phyloP scores from a whole-genome alignment of 2,329 filamentous ascomycete genomes.

The Calonectria ilicicola region DNA sequence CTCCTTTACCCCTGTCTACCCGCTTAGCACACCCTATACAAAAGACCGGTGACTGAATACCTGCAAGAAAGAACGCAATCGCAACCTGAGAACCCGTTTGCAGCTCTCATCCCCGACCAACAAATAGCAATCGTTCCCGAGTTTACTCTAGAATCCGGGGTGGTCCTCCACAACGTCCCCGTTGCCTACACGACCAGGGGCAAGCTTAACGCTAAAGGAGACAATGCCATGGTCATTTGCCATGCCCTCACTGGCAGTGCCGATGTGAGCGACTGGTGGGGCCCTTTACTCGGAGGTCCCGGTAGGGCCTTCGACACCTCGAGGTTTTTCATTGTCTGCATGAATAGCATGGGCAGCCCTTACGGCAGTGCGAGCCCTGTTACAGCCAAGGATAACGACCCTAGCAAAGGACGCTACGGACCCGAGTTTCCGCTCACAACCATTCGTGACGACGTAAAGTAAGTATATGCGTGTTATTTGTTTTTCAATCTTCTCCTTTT shows the following conservation, averaged over 20 bases:
- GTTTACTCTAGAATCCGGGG: constrained; percentile 94
- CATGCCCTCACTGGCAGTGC: constrained; percentile 88
- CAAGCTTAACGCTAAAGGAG: constrained; percentile 66
- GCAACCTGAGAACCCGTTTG: constrained; percentile 94
- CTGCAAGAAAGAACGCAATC: constrained; percentile 72
- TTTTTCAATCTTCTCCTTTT: not conserved
- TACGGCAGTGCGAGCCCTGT: constrained; percentile 91
- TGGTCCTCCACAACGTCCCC: constrained; percentile 80
- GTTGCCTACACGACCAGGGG: constrained; percentile 77
- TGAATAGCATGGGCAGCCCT: constrained; percentile 87
- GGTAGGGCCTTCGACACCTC: constrained; percentile 85
- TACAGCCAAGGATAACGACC: constrained; percentile 87
- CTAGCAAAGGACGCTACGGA: constrained; percentile 81
- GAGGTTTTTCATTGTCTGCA: constrained; percentile 86
- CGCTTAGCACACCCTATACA: constrained; percentile 18
- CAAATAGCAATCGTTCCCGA: constrained; percentile 86
- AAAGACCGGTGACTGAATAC: constrained; percentile 70
- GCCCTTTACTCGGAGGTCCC: constrained; percentile 81
- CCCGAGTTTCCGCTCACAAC: constrained; percentile 97
- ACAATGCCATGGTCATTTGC: constrained; percentile 82
- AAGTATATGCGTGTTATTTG: constrained; percentile 38
- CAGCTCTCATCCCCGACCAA: constrained; percentile 87
- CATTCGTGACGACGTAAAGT: constrained; percentile 95
- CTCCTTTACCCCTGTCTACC: constrained; percentile 8
- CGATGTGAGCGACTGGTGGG: constrained; percentile 91